Percentiles rank a stretch among this genome's conserved stretches.
These are phyloP conservation scores for Sugiyamaella paludigena DNA, from an alignment of 1,139 yeast species.

Conservation along the genomic window DNA sequence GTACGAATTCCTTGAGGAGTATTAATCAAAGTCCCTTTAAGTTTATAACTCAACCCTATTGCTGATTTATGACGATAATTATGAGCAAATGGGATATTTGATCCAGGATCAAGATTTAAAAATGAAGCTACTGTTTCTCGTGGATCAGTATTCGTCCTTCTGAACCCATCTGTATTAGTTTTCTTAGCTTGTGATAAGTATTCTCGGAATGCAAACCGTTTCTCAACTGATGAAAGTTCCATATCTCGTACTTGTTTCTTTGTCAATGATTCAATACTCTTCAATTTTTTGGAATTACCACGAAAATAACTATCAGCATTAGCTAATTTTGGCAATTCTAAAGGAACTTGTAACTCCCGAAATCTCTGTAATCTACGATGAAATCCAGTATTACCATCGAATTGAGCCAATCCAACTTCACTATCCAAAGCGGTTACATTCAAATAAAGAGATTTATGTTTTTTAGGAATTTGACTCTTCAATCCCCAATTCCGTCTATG, in stretches of 20 bases:
- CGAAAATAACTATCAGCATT: constrained; percentile 20
- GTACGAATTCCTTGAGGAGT: constrained; percentile 71
- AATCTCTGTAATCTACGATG: constrained; percentile 51
- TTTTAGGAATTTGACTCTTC: constrained; percentile 55
- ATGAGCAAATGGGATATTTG: constrained; percentile 21
- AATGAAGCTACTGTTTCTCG: constrained; percentile 16
- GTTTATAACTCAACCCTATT: constrained; percentile 46
- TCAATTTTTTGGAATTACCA: constrained; percentile 20
- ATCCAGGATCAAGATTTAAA: constrained; percentile 15
- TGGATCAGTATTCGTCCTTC: constrained; percentile 13
- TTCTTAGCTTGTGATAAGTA: constrained; percentile 12
- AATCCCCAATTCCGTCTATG: constrained; percentile 64
- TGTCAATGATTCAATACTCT: constrained; percentile 23
- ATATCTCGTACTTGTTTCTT: constrained; percentile 20
- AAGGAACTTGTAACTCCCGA: constrained; percentile 45
- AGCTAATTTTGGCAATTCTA: constrained; percentile 21
- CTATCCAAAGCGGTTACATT: constrained; percentile 53
- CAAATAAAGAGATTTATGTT: constrained; percentile 47
- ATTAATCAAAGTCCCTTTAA: constrained; percentile 68
- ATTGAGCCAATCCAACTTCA: constrained; percentile 51
- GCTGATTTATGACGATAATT: constrained; percentile 22
- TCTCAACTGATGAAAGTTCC: constrained; percentile 19
- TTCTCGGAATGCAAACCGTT: constrained; percentile 18
- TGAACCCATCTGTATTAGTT: constrained; percentile 14
- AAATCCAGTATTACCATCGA: constrained; percentile 49